These are phyloP conservation scores for Euptelea pleiosperma DNA, from an alignment of 164 flowering plant genomes.

Conservation along the genomic window DNA sequence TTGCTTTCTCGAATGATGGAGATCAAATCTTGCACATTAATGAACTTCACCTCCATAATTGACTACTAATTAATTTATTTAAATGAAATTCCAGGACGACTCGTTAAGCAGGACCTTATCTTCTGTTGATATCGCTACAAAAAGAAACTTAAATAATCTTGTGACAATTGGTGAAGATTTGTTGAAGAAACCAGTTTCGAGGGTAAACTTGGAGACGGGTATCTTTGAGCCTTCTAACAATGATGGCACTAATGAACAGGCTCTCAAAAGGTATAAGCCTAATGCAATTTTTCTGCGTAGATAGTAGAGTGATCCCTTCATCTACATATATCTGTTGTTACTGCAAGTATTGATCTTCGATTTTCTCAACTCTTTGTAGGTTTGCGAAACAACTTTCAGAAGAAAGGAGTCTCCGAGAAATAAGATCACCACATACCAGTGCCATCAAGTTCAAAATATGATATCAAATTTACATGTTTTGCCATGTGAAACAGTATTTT, in stretches of 20 bases:
- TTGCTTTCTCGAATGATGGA: not conserved
- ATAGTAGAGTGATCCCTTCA: too few relatives aligned
- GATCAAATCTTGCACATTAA: not conserved
- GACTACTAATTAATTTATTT: not conserved
- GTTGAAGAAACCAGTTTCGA: conserved; percentile 34
- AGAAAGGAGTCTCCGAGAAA: conserved; percentile 16
- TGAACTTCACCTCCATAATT: not conserved
- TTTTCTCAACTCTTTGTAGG: conserved; percentile 14
- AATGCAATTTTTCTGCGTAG: too few relatives aligned
- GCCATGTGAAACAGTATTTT: too few relatives aligned
- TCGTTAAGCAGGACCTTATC: conserved; percentile 22
- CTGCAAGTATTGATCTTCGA: not conserved
- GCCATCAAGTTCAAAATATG: not conserved
- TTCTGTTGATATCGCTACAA: conserved; percentile 28
- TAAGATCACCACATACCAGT: conserved; percentile 15
- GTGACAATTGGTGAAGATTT: conserved; percentile 30
- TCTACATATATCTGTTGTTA: not conserved
- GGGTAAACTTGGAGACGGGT: conserved; percentile 36
- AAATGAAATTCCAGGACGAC: conserved; percentile 19
- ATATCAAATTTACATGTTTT: too few relatives aligned
- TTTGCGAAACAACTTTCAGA: conserved; percentile 31
- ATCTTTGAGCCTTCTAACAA: conserved; percentile 13
- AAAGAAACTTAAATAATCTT: conserved; percentile 33
- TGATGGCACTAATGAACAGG: conserved; percentile 36
- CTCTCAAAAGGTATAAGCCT: conserved; percentile 27